phyloP scores from a whole-genome alignment of 306 rosid species.

The Vicia sativa region DNA sequence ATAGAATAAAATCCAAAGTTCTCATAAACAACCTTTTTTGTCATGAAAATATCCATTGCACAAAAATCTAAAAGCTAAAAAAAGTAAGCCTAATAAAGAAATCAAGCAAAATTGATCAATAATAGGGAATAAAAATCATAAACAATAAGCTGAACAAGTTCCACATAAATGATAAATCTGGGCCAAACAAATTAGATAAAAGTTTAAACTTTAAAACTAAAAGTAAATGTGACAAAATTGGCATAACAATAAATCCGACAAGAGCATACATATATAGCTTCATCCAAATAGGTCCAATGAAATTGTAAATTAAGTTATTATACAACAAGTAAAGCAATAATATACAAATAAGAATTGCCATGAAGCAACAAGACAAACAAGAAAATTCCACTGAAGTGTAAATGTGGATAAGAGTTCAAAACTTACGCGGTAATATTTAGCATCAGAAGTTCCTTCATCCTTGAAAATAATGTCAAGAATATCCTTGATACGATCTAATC shows the following conservation, averaged over 20 bases:
- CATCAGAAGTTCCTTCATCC: constrained; percentile 65
- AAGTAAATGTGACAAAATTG: constrained; percentile 13
- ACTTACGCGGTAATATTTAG: constrained; percentile 75
- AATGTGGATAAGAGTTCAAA: constrained; percentile 30
- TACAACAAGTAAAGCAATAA: constrained; percentile 24
- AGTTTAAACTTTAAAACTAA: background rate
- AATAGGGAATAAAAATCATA: background rate
- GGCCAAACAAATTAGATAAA: constrained; percentile 11
- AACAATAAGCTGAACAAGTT: constrained; percentile 25
- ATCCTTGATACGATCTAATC: constrained; percentile 70
- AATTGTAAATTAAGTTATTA: constrained; percentile 39
- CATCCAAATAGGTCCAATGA: constrained; percentile 34
- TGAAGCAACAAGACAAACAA: constrained; percentile 31
- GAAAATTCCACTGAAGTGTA: constrained; percentile 32
- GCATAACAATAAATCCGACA: constrained; percentile 25
- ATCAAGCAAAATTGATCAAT: constrained; percentile 13
- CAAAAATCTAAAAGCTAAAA: background rate
- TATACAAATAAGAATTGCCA: constrained; percentile 29
- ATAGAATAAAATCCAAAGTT: constrained; percentile 12
- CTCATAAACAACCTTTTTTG: constrained; percentile 17
- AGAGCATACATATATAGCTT: background rate
- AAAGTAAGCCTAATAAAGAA: background rate
- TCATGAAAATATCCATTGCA: constrained; percentile 5
- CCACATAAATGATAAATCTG: constrained; percentile 20
- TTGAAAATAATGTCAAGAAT: constrained; percentile 69